phyloP scores from a whole-genome alignment of 805 yeast species.

The Sungouiozyma ichnusensis region DNA sequence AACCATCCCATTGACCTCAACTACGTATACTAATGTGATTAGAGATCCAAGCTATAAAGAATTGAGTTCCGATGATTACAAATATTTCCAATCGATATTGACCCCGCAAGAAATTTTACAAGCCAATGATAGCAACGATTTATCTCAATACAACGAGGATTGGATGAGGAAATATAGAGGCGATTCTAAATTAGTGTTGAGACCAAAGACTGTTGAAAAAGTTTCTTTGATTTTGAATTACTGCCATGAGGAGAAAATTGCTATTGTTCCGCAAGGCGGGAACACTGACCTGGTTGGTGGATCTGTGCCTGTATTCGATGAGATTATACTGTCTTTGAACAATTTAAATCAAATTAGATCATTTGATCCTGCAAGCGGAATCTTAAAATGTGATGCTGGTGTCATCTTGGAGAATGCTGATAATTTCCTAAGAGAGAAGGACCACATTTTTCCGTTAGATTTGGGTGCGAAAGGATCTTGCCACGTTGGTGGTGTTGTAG shows the following conservation, averaged over 20 bases:
- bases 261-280: slow-evolving; percentile 95
- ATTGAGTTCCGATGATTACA: slow-evolving; percentile 47
- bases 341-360: slow-evolving; percentile 68
- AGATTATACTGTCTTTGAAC: slow-evolving; percentile 61
- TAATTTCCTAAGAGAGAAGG: slow-evolving; percentile 62
- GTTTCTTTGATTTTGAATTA: slow-evolving; percentile 66
- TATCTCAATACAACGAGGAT: slow-evolving; percentile 71
- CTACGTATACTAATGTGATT: slow-evolving; percentile 50
- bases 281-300: slow-evolving; percentile 96
- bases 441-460: slow-evolving; percentile 86
- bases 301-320: slow-evolving; percentile 85
- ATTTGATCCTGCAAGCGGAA: slow-evolving; percentile 76
- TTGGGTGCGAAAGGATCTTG: slow-evolving; percentile 96
- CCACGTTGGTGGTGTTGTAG: slow-evolving; percentile 89
- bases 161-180: slow-evolving; percentile 93
- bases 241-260: slow-evolving; percentile 66
- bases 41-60: slow-evolving; percentile 42
- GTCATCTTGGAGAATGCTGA: slow-evolving; percentile 82
- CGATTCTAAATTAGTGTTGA: slow-evolving; percentile 68
- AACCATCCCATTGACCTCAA: slow-evolving; percentile 45
- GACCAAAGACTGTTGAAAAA: slow-evolving; percentile 73
- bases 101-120: slow-evolving; percentile 34
- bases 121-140: slow-evolving; percentile 50
- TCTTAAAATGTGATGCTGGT: slow-evolving; percentile 84
- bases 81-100: slow-evolving; percentile 49